Conservation (phyloP, 441 rosid species). For the Metrosideros polymorpha region DNA sequence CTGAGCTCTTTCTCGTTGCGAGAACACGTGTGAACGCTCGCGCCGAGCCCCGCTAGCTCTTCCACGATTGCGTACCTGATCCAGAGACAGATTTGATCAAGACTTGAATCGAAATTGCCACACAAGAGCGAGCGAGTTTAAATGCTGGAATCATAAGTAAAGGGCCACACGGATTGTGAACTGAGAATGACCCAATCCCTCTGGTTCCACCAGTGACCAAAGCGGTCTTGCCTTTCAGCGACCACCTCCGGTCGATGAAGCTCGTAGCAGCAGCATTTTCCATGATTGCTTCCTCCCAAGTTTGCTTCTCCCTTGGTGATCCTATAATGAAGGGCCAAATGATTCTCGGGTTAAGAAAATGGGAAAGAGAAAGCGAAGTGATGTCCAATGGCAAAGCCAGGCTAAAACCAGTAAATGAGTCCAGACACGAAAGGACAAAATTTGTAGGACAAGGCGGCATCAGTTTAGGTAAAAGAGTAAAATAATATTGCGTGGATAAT, state of each 20-base stretch:
- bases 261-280: conserved; percentile 3
- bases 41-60: conserved; percentile 25
- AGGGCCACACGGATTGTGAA: neutral
- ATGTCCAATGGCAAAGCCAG: neutral
- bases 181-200: conserved; percentile 32
- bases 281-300: neutral
- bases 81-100: neutral
- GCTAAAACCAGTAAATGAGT: neutral
- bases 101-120: neutral
- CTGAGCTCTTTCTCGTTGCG: conserved; percentile 17
- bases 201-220: conserved; percentile 49
- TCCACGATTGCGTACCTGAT: conserved; percentile 21
- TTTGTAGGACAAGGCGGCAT: neutral
- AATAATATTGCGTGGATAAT: neutral
- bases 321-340: neutral
- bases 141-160: neutral
- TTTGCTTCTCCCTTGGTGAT: neutral
- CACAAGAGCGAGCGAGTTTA: too few relatives aligned
- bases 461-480: neutral
- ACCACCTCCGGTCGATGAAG: conserved; percentile 33
- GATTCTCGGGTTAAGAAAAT: neutral
- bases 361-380: neutral
- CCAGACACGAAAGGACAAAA: neutral
- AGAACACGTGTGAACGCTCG: conserved; percentile 12
- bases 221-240: conserved; percentile 33